Evolutionary conservation across 306 rosid genomes (phyloP).

Genomic region (Pterocarpus macrocarpus): DNA sequence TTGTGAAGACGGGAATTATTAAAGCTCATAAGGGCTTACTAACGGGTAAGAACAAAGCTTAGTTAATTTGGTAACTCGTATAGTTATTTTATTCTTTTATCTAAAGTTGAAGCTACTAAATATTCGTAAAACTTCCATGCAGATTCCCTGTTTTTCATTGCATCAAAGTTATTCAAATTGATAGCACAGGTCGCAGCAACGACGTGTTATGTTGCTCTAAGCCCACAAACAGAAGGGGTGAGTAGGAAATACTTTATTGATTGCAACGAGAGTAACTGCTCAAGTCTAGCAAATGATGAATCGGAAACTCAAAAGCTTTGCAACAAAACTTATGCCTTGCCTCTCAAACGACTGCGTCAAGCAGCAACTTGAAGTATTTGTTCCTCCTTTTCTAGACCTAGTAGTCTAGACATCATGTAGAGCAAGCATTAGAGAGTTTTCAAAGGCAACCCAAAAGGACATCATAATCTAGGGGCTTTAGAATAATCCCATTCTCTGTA

Average conservation of each 20-base stretch:
- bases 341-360: slow-evolving; percentile 65
- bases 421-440: slow-evolving; percentile 18
- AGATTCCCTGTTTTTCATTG: slow-evolving; percentile 87
- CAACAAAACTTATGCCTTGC: slow-evolving; percentile 68
- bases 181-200: slow-evolving; percentile 95
- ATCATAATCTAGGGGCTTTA: slow-evolving; percentile 43
- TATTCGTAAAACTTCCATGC: slow-evolving; percentile 44
- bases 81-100: neutral
- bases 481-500: slow-evolving; percentile 9
- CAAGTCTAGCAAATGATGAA: slow-evolving; percentile 82
- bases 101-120: slow-evolving; percentile 22
- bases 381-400: neutral
- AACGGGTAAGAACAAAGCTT: slow-evolving; percentile 59
- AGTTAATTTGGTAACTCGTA: neutral
- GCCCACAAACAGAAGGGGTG: slow-evolving; percentile 70
- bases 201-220: slow-evolving; percentile 85
- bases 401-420: slow-evolving; percentile 33
- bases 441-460: slow-evolving; percentile 30
- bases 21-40: slow-evolving; percentile 85
- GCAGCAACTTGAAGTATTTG: slow-evolving; percentile 49
- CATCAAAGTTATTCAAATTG: slow-evolving; percentile 83
- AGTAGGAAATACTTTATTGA: slow-evolving; percentile 87
- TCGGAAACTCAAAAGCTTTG: slow-evolving; percentile 76
- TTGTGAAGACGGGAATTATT: slow-evolving; percentile 85
- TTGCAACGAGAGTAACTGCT: slow-evolving; percentile 81